These are phyloP conservation scores for Flaveria trinervia DNA, from an alignment of 129 eudicot species.

Conservation along the genomic window DNA sequence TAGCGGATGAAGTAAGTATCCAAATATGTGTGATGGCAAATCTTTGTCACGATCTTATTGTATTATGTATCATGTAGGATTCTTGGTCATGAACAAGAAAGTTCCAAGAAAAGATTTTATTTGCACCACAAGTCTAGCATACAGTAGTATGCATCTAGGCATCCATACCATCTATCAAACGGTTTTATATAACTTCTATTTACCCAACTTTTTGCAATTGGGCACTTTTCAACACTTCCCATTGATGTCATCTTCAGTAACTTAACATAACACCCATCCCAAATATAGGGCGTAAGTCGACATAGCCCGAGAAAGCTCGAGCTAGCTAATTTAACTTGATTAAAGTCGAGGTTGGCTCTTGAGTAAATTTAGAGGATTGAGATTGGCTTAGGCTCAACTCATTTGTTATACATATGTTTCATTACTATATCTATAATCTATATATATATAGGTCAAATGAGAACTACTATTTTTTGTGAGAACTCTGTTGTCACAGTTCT, in stretches of 20 bases:
- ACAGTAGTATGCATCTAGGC: background rate
- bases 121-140: background rate
- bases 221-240: background rate
- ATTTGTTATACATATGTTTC: background rate
- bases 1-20: constrained; percentile 93
- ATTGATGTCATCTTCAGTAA: background rate
- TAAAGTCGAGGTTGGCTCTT: background rate
- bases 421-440: too few species aligned
- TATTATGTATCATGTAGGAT: constrained; percentile 11
- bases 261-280: background rate
- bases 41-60: constrained; percentile 8
- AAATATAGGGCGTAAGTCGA: background rate
- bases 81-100: background rate
- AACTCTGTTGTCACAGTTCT: too few species aligned
- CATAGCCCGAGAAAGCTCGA: background rate
- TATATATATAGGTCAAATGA: too few species aligned
- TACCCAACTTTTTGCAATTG: background rate
- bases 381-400: background rate
- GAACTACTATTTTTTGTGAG: too few species aligned
- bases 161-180: background rate
- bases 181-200: background rate
- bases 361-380: background rate
- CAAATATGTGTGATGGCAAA: constrained; percentile 13
- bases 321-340: background rate
- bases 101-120: background rate